Percentiles rank a stretch among this genome's conserved stretches.
phyloP scores from a whole-genome alignment of 257 asterid species.

The Voacanga thouarsii region DNA sequence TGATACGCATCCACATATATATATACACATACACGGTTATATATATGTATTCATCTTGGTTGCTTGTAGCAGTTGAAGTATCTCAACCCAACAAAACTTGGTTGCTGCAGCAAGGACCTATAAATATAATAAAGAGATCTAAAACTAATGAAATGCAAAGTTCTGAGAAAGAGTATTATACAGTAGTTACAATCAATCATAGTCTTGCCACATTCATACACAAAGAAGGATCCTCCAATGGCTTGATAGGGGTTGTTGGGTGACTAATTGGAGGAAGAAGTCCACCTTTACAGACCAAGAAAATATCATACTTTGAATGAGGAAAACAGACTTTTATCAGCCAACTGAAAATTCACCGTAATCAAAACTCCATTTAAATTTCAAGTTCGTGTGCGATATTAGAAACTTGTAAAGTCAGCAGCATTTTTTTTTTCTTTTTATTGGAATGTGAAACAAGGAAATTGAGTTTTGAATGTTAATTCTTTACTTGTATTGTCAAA shows the following conservation, averaged over 20 bases:
- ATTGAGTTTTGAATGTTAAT: conserved; percentile 14
- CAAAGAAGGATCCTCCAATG: background rate
- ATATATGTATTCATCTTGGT: background rate
- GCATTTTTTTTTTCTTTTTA: no score
- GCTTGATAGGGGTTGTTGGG: conserved; percentile 7
- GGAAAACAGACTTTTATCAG: background rate
- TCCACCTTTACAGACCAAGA: background rate
- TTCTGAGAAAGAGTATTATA: background rate
- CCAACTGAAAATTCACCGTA: background rate
- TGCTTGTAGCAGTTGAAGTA: background rate
- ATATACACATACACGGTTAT: background rate
- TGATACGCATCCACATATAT: no score
- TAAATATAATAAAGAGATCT: background rate
- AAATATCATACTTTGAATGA: background rate
- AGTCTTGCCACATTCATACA: background rate
- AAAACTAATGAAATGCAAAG: background rate
- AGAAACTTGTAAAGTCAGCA: background rate
- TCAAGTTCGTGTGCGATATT: background rate
- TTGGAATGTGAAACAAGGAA: background rate
- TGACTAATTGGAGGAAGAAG: background rate
- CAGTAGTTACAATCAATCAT: background rate
- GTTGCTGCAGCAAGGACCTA: background rate
- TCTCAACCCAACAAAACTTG: background rate
- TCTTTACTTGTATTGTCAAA: background rate
- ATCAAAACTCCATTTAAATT: background rate